Evolutionary conservation across 139 green algal genomes (phyloP).

Genomic region (Diplosphaera chodatii): DNA sequence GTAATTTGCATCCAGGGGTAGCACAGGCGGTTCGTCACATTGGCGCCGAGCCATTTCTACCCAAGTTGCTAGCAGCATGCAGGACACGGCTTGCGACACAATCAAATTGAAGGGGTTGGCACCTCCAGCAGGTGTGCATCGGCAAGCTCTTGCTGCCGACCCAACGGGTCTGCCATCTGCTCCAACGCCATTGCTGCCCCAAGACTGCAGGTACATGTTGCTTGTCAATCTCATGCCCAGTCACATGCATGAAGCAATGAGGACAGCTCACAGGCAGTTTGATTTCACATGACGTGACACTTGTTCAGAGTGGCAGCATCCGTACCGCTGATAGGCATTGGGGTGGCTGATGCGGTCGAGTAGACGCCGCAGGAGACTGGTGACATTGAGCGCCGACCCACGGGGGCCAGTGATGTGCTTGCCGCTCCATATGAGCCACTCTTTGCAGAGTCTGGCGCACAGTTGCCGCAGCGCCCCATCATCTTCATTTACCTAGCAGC

Average conservation of each 20-base stretch:
- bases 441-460: conserved; percentile 3
- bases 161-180: conserved; percentile 3
- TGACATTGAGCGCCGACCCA: conserved; percentile 5
- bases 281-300: too few relatives aligned
- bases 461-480: conserved; percentile 8
- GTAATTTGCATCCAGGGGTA: too few relatives aligned
- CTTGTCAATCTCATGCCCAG: too few relatives aligned
- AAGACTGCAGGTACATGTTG: conserved; percentile 10
- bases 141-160: not conserved
- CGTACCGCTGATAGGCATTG: conserved; percentile 13
- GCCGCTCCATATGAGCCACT: not conserved
- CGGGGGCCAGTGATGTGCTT: not conserved
- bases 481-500: not conserved
- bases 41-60: too few relatives aligned
- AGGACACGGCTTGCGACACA: too few relatives aligned
- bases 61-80: too few relatives aligned
- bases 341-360: conserved; percentile 19
- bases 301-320: too few relatives aligned
- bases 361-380: conserved; percentile 14
- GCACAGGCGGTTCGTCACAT: too few relatives aligned
- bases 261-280: too few relatives aligned
- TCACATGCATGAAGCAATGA: too few relatives aligned
- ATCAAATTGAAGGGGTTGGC: too few relatives aligned
- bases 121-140: conserved; percentile 12
- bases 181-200: conserved; percentile 10